Conservation (phyloP, 257 asterid species). For the Asclepias syriaca region DNA sequence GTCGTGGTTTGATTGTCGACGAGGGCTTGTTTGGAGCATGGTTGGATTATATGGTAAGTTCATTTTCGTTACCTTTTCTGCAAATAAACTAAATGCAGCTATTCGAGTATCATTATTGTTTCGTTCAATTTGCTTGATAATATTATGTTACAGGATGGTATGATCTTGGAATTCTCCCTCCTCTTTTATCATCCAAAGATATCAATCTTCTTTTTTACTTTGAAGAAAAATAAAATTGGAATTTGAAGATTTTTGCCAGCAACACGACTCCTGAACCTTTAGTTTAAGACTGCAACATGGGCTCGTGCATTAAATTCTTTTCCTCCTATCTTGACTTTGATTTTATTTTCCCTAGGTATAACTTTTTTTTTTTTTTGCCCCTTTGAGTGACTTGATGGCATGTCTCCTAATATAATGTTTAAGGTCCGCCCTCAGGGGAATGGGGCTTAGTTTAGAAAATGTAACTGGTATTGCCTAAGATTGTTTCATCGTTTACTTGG, state of each 20-base stretch:
- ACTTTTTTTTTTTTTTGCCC: too few species aligned
- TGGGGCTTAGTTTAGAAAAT: too few species aligned
- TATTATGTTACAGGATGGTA: background rate
- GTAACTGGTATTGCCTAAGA: background rate
- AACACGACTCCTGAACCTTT: too few species aligned
- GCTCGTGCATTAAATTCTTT: too few species aligned
- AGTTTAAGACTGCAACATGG: too few species aligned
- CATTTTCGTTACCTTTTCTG: conserved; percentile 1
- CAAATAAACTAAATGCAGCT: background rate
- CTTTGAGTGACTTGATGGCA: background rate
- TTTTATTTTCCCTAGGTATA: background rate
- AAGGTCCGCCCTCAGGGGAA: too few species aligned
- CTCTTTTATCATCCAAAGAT: background rate
- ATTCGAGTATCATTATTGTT: background rate
- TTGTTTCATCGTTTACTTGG: background rate
- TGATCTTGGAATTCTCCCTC: background rate
- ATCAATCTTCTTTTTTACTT: too few species aligned
- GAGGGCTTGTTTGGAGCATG: conserved; percentile 27
- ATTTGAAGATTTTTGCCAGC: too few species aligned
- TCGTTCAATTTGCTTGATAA: too few species aligned
- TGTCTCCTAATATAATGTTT: background rate
- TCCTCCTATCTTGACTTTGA: background rate
- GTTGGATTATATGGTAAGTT: conserved; percentile 40
- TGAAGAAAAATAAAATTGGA: too few species aligned
- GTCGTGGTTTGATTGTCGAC: conserved; percentile 24